These are phyloP conservation scores for Candida nonsorbophila DNA, from an alignment of 805 yeast species.

Conservation along the genomic window DNA sequence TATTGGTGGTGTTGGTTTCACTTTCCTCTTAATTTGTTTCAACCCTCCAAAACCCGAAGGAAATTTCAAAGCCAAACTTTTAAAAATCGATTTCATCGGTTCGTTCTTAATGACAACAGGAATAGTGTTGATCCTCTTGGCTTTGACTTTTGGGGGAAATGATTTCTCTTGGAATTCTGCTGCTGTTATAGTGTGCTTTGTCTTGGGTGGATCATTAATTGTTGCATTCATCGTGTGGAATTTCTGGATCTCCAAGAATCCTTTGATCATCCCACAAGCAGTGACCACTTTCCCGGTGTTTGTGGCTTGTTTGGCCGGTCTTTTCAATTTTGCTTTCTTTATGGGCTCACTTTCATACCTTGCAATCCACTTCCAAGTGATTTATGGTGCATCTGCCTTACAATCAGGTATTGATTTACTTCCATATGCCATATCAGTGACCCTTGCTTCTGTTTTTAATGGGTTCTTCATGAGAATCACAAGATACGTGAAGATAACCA, in stretches of 20 bases:
- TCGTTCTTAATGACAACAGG: slow-evolving; percentile 38
- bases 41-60: slow-evolving; percentile 45
- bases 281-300: slow-evolving; percentile 29
- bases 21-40: slow-evolving; percentile 33
- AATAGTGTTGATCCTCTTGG: slow-evolving; percentile 41
- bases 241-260: slow-evolving; percentile 37
- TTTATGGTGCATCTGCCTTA: slow-evolving; percentile 28
- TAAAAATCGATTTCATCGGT: slow-evolving; percentile 46
- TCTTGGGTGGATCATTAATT: slow-evolving; percentile 38
- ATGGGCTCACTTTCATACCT: slow-evolving; percentile 29
- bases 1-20: slow-evolving; percentile 49
- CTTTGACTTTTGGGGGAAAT: slow-evolving; percentile 51
- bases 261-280: slow-evolving; percentile 42
- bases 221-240: slow-evolving; percentile 35
- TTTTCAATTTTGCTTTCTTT: slow-evolving; percentile 34
- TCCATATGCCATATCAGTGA: slow-evolving; percentile 29
- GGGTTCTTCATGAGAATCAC: slow-evolving; percentile 26
- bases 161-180: slow-evolving; percentile 51
- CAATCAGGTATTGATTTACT: slow-evolving; percentile 32
- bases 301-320: slow-evolving; percentile 31
- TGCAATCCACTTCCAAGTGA: slow-evolving; percentile 36
- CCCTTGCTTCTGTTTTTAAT: slow-evolving; percentile 23
- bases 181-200: slow-evolving; percentile 45
- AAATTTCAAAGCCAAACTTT: slow-evolving; percentile 28
- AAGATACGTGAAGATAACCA: slow-evolving; percentile 24